Percentiles rank a stretch among this genome's conserved stretches.
Conservation (phyloP, 441 rosid genomes). For the Pelargonium hybrid region DNA sequence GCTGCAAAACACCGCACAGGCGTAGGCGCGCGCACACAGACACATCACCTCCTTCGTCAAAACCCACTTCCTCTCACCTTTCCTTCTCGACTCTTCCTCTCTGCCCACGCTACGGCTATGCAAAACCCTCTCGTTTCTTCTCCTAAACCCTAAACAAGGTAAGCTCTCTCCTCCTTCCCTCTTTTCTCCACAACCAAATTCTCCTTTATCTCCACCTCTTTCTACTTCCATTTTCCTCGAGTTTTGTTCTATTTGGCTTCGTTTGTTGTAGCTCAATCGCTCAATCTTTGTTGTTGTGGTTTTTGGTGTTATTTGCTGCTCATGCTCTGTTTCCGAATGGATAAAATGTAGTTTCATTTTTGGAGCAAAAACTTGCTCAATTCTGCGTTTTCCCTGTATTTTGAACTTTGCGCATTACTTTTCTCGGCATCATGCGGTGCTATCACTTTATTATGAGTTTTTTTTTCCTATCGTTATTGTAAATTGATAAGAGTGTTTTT, state of each 20-base stretch:
- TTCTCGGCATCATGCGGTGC: too few species aligned
- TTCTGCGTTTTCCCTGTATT: too few species aligned
- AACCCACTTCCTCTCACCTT: background rate
- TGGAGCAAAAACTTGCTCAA: background rate
- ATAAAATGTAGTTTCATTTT: background rate
- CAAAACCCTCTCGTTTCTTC: background rate
- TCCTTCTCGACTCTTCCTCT: background rate
- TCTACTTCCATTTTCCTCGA: background rate
- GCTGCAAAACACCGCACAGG: too few species aligned
- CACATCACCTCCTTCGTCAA: background rate
- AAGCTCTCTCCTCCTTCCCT: too few species aligned
- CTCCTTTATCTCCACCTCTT: background rate
- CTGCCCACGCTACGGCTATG: background rate
- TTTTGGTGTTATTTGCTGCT: background rate
- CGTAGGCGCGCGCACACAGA: background rate
- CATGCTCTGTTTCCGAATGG: background rate
- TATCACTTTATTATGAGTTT: too few species aligned
- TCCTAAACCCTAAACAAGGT: background rate
- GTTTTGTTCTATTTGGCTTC: background rate
- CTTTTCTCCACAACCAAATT: background rate
- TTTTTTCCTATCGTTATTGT: too few species aligned
- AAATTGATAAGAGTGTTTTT: too few species aligned
- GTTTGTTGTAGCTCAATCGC: background rate
- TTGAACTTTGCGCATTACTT: too few species aligned
- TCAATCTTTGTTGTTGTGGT: background rate